phyloP scores from a whole-genome alignment of 2,329 filamentous ascomycete species.

The Anthostomella pinea region DNA sequence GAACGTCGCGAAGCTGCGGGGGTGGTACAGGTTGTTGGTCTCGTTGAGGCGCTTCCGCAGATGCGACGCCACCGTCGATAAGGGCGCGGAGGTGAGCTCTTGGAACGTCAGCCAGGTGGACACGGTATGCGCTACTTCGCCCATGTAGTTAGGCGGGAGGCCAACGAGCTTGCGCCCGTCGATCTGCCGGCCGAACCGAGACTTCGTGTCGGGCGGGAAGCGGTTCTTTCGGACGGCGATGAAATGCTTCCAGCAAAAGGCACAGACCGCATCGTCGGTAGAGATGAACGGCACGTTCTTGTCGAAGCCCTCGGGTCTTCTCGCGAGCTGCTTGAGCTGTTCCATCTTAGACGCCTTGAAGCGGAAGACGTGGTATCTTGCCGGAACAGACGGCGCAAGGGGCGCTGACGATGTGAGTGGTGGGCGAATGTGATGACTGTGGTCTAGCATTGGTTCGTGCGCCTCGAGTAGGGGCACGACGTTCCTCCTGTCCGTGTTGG shows the following conservation, averaged over 20 bases:
- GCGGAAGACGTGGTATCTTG: conserved; percentile 4
- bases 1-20: conserved; percentile 2
- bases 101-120: neutral
- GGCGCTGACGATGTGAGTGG: conserved; percentile 1
- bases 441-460: conserved; percentile 4
- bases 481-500: conserved; percentile 4
- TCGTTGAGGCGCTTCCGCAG: neutral
- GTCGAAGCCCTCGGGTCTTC: conserved; percentile 1
- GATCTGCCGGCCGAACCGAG: neutral
- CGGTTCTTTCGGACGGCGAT: neutral
- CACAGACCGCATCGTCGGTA: conserved; percentile 6
- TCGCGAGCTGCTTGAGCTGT: conserved; percentile 3
- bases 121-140: neutral
- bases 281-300: conserved; percentile 5
- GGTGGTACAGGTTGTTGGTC: neutral
- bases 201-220: neutral
- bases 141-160: conserved; percentile 2
- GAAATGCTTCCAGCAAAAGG: conserved; percentile 9
- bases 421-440: conserved; percentile 5
- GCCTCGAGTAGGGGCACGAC: conserved; percentile 2
- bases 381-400: neutral
- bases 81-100: neutral
- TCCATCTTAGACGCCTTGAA: conserved; percentile 2
- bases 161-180: neutral
- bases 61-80: neutral